Base-by-base conservation (phyloP, 2,329 filamentous ascomycete species). In the Monosporascus sp. region DNA sequence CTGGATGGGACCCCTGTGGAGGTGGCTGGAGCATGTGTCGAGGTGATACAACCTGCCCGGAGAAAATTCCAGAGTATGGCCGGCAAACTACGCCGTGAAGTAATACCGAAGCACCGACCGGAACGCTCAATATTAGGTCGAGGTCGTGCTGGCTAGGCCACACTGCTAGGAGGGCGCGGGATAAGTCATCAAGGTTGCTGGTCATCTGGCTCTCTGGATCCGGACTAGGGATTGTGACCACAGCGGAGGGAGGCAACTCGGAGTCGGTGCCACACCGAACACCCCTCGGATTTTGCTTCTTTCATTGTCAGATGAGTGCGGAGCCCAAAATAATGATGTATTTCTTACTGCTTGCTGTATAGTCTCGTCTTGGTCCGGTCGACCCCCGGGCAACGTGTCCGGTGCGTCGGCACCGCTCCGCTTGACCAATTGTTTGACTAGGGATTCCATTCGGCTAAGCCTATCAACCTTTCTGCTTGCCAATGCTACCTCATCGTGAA, bases 61-160 rank as follows among this genome's bases (percentile, higher is more conserved):
- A 50, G 6, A 62, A 37, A 27, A 64, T 54, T 14, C 42, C 52
- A 0, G 65, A 60, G 50, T 65, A 69, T 5, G 68, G 67, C 18
- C 57, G 57, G 53, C 65, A 75, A 3, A 74, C 60, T n/a, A 66
- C 53, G 9, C 68, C 66, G 24, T 75, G 68, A 24, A 71, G 66
- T 0, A 70, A 58, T 0, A 62, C 61, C 1, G 71, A 70, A 1
- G 62, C 55, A 14, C 61, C 60, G 11, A 68, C 54, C 0, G 67
- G 65, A 2, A 70, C 52, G 6, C 55, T 60, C 3, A 66, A 51
- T 17, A 78, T 71, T 11, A 68, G 45, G 4, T 69, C 60, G 11
- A 75, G 60, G 18, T 76, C 72, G 17, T 62, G n/a, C 38, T 66
- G 54, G 6, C 47, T 65, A 0, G 74, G 76, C 70, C 74, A 76